These are phyloP conservation scores for Lonicera japonica DNA, from an alignment of 129 eudicot species.

Conservation along the genomic window DNA sequence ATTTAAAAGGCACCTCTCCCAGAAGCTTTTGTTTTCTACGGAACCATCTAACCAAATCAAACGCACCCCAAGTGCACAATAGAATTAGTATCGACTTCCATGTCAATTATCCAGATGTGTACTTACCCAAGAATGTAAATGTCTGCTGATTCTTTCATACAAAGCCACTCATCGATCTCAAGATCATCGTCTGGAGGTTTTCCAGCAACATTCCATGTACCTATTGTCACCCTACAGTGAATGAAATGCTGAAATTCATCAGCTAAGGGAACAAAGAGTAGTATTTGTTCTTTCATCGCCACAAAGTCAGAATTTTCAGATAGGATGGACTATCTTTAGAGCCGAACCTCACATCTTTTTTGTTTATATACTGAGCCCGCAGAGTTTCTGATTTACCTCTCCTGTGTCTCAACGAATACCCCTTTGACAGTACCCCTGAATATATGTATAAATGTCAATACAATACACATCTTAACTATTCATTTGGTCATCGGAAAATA, in stretches of 20 bases:
- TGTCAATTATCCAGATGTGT: too few species aligned
- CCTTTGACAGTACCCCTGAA: slow-evolving; percentile 42
- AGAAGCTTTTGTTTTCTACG: too few species aligned
- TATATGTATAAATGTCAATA: too few species aligned
- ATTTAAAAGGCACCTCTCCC: too few species aligned
- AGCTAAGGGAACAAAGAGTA: neutral
- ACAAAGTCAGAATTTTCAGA: neutral
- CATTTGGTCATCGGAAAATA: too few species aligned
- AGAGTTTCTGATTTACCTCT: slow-evolving; percentile 88
- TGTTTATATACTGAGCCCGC: slow-evolving; percentile 73
- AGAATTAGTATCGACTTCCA: too few species aligned
- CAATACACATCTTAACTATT: too few species aligned
- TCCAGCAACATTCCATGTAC: slow-evolving; percentile 99
- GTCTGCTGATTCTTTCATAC: slow-evolving; percentile 78
- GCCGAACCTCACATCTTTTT: slow-evolving; percentile 93
- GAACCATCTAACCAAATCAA: too few species aligned
- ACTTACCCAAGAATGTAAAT: slow-evolving; percentile 82
- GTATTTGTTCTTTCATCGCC: neutral
- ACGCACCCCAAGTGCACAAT: too few species aligned
- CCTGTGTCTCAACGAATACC: slow-evolving; percentile 42
- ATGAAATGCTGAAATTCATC: neutral
- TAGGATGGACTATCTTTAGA: slow-evolving; percentile 12
- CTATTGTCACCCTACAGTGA: slow-evolving; percentile 72
- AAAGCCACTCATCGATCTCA: slow-evolving; percentile 91
- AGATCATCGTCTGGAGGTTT: slow-evolving; percentile 65